Evolutionary conservation across 208 protist genomes (phyloP).

Genomic region (Trypanosoma scelopori): DNA sequence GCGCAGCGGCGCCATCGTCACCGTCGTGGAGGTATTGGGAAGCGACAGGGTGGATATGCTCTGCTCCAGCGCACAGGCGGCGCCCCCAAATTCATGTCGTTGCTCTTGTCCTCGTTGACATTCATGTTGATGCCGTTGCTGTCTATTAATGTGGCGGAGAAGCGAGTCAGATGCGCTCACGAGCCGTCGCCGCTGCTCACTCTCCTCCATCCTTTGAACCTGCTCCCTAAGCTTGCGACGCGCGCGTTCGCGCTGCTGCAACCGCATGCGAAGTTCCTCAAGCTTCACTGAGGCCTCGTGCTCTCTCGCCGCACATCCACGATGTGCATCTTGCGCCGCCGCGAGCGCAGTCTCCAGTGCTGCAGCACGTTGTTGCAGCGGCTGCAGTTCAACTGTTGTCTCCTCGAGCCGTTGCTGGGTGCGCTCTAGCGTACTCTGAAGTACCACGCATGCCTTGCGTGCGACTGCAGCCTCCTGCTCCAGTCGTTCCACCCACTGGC

Average conservation of each 20-base stretch:
- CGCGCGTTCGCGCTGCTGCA: slow-evolving; percentile 5
- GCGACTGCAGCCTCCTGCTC: not conserved
- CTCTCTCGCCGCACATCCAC: not conserved
- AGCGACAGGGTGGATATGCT: not conserved
- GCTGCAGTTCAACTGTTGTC: slow-evolving; percentile 7
- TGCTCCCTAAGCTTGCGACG: slow-evolving; percentile 1
- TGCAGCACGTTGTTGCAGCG: slow-evolving; percentile 3
- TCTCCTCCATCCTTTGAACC: slow-evolving; percentile 10
- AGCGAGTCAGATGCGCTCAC: not conserved
- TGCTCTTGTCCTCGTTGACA: not conserved
- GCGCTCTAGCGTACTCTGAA: not conserved
- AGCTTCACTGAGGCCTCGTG: not conserved
- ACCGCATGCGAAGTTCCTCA: not conserved
- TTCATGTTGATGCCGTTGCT: not conserved
- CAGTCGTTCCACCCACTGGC: slow-evolving; percentile 1
- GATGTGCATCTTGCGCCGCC: not conserved
- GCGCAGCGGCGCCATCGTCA: not conserved
- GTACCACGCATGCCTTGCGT: not conserved
- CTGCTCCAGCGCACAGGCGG: not conserved
- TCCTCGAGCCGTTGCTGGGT: slow-evolving; percentile 7
- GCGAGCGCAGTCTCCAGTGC: slow-evolving; percentile 8
- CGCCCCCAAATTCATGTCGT: too few species aligned
- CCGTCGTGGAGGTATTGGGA: not conserved
- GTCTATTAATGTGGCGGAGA: not conserved
- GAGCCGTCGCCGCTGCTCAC: slow-evolving; percentile 1